Base-by-base conservation (phyloP, 805 yeast genomes). In the Metschnikowia arizonensis region DNA sequence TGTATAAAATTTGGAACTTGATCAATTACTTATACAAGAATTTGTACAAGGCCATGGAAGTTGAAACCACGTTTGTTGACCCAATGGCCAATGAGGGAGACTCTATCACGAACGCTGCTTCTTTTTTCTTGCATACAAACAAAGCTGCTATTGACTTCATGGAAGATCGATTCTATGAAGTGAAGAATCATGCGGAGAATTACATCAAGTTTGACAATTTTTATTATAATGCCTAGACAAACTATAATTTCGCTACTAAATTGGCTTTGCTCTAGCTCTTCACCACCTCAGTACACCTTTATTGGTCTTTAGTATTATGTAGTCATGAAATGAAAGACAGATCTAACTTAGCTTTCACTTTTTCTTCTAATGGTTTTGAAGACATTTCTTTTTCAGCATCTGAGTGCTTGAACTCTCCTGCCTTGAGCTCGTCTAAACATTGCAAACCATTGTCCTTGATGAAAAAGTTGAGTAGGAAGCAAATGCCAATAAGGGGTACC, bases 381-480 rank as follows among this genome's bases (percentile, higher is more conserved):
- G 33, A 15, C 21, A 28, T 8, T n/a, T 28, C 31, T 5, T 28
- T 28, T 11, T 28, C 31, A 28, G 31, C 14, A 32, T 32, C 34
- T 11, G 34, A 17, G 24, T 18, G 21, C 33, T 14, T 15, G 18
- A 10, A n/a, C 19, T 38, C 28, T 8, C 19, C 31, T 10, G 26
- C 40, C 10, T 18, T 18, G 17, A 34, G 40, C 33, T 72, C 65
- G 45, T 66, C 72, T 29, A 64, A 56, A 33, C 68, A 61, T 28
- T 60, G 59, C 18, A 72, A 57, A 0, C 78, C 78, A 21, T 61
- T 56, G 48, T 73, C 77, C 36, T 55, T 62, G n/a, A 71, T 54
- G 32, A 68, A 56, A 14, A 68, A 56, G 7, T 65, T 54, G 26
- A 57, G 45, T 2, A 67, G 2, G n/a, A 65, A 58, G 42, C 72